Evolutionary conservation across 257 asterid genomes (phyloP), one percentile per base, ranked within the genome.

Genomic region (Ophiorrhiza pumila): DNA sequence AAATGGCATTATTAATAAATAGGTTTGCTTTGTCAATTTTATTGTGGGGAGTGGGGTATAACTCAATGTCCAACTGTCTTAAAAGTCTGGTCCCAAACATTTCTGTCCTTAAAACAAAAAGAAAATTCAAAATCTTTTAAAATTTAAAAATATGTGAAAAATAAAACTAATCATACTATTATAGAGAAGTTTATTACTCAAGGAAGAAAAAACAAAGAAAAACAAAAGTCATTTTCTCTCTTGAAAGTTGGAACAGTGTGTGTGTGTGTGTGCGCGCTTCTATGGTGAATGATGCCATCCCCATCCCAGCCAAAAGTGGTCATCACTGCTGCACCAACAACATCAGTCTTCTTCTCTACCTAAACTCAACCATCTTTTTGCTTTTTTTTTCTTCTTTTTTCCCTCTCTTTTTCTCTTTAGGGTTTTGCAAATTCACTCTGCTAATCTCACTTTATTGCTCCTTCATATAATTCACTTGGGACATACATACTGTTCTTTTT

Each of bases 221-320:
- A 46, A 34, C 7, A 43, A 37, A 22, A 27, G 57, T 68, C 61
- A 61, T 25, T 67, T 39, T 70, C 74, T 74, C 80, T 75, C 77
- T 39, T 71, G 61, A 74, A 79, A 29, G 70, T 50, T 42, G 63
- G 50, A 58, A n/a, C 68, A 68, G 76, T 77, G 79, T 78, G 71
- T 68, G 52, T 47, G 35, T 56, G 32, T 56, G 34, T 53, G 22
- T 22, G 20, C 7, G 23, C 47, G 41, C 34, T 70, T 73, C 50
- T 59, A 68, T 58, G 82, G 82, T 70, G 77, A 80, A 72, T 74
- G 82, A 75, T 81, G 75, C 75, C 85, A 81, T n/a, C n/a, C n/a
- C 79, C 79, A 78, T n/a, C n/a, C n/a, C 65, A 74, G 62, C 82
- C 64, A 77, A 76, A 70, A 75, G 79, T 74, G 85, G 75, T 74